Evolutionary conservation across 345 rosid genomes (phyloP).

Genomic region (Euphorbia tirucalli): DNA sequence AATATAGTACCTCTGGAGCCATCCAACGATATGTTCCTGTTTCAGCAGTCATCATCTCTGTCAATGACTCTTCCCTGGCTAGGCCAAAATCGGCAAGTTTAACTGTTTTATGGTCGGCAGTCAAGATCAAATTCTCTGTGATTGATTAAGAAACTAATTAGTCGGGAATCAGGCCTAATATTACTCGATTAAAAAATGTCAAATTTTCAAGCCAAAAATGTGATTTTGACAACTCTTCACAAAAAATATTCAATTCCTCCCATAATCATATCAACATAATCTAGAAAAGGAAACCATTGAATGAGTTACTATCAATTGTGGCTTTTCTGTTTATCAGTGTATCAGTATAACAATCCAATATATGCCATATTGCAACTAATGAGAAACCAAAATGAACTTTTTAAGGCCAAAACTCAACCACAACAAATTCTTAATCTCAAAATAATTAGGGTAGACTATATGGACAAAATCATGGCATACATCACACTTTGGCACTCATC

Average conservation of each 20-base stretch:
- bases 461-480: too few species aligned
- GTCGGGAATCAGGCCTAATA: slow-evolving; percentile 13
- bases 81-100: slow-evolving; percentile 98
- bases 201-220: background rate
- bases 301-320: too few species aligned
- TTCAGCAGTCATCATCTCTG: slow-evolving; percentile 99
- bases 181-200: background rate
- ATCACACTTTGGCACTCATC: too few species aligned
- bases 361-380: background rate
- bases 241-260: background rate
- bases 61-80: slow-evolving; percentile 96
- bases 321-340: too few species aligned
- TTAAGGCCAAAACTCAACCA: too few species aligned
- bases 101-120: slow-evolving; percentile 76
- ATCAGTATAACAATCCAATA: background rate
- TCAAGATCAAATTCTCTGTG: slow-evolving; percentile 90
- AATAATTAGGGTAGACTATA: too few species aligned
- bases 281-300: too few species aligned
- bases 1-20: slow-evolving; percentile 86
- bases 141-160: slow-evolving; percentile 15
- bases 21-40: slow-evolving; percentile 99
- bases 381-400: background rate
- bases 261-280: background rate
- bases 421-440: too few species aligned
- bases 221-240: background rate